Conservation (phyloP, 495 filamentous ascomycete species). For the Melanomma pulvis-pyrius region DNA sequence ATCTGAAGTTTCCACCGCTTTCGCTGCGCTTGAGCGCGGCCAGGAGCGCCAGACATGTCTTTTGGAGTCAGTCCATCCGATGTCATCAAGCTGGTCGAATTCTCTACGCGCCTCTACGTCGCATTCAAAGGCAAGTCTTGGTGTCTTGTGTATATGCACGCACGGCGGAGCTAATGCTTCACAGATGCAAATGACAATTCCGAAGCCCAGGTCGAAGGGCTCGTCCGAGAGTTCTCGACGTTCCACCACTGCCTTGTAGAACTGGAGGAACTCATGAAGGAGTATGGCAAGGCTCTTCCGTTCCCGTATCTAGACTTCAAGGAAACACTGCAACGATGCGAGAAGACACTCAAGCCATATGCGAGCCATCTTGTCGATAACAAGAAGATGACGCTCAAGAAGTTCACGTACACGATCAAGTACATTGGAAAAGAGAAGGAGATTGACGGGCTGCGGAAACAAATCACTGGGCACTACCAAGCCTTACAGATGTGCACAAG, state of each 20-base stretch:
- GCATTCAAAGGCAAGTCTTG: slow-evolving; percentile 24
- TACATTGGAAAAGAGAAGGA: slow-evolving; percentile 34
- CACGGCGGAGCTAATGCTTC: background rate
- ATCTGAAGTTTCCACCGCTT: background rate
- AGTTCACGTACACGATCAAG: slow-evolving; percentile 21
- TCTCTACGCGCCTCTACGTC: slow-evolving; percentile 27
- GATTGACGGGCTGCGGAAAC: slow-evolving; percentile 21
- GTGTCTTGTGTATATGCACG: background rate
- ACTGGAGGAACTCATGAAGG: slow-evolving; percentile 27
- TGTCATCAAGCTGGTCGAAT: slow-evolving; percentile 28
- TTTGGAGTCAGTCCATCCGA: slow-evolving; percentile 31
- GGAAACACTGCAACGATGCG: slow-evolving; percentile 26
- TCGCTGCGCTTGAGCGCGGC: slow-evolving; percentile 28
- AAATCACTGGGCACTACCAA: slow-evolving; percentile 28
- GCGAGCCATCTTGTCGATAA: slow-evolving; percentile 25
- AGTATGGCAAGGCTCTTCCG: slow-evolving; percentile 31
- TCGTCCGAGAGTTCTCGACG: slow-evolving; percentile 22
- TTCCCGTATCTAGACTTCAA: slow-evolving; percentile 28
- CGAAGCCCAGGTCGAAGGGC: slow-evolving; percentile 21
- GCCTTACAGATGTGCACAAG: slow-evolving; percentile 27
- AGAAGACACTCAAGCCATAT: slow-evolving; percentile 31
- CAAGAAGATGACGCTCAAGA: slow-evolving; percentile 20
- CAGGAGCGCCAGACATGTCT: slow-evolving; percentile 23
- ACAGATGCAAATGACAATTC: slow-evolving; percentile 35
- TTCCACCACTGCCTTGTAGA: slow-evolving; percentile 31